Evolutionary conservation across 2,329 filamentous ascomycete genomes (phyloP).

Genomic region (Sporothrix sp.): DNA sequence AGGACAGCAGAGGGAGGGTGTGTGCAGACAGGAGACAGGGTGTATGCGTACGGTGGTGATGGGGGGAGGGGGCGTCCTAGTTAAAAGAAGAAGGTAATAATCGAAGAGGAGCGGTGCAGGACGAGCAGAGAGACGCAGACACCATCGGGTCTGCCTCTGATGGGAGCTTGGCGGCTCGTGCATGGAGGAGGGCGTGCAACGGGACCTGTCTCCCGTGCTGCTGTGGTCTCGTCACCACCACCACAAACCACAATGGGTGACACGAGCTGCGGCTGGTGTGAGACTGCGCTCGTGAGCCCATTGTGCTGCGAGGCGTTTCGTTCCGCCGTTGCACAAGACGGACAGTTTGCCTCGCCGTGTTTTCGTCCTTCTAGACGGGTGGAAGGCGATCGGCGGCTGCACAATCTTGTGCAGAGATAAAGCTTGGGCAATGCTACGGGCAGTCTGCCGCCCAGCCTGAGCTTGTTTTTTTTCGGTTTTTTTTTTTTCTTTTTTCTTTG

Average conservation of each 20-base stretch:
- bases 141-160: no score
- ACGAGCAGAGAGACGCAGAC: no score
- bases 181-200: not conserved
- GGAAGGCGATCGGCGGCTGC: not conserved
- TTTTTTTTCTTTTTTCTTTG: no score
- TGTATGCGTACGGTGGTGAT: not conserved
- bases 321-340: no score
- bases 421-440: not conserved
- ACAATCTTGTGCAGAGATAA: not conserved
- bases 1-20: not conserved
- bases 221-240: no score
- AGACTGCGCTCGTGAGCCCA: not conserved
- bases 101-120: not conserved
- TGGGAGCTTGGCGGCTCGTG: not conserved
- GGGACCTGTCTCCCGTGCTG: no score
- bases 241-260: not conserved
- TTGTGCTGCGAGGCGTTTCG: not conserved
- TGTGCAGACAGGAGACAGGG: not conserved
- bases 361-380: not conserved
- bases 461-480: not conserved
- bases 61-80: not conserved
- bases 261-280: slow-evolving; percentile 2
- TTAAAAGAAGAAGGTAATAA: slow-evolving; percentile 4
- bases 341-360: not conserved
- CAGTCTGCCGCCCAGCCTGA: not conserved